phyloP scores from a whole-genome alignment of 441 rosid species.

The Jatropha podagrica region DNA sequence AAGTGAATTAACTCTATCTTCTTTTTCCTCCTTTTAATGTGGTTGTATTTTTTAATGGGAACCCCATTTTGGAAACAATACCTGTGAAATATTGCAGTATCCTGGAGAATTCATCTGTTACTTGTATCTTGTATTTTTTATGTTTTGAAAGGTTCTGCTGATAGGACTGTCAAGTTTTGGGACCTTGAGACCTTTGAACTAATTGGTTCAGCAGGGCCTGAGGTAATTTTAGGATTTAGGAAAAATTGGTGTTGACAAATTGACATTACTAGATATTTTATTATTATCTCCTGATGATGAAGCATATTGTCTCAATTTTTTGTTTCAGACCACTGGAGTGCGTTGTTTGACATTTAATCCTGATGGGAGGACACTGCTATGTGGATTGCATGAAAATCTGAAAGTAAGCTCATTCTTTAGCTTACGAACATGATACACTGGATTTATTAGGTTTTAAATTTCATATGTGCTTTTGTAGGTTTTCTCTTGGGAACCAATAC shows the following conservation, averaged over 20 bases:
- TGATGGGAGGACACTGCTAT: constrained; percentile 92
- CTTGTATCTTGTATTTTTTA: constrained; percentile 16
- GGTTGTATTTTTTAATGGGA: not conserved
- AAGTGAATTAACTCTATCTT: not conserved
- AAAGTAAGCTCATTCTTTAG: constrained; percentile 49
- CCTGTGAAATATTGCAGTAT: not conserved
- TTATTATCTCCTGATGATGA: constrained; percentile 6
- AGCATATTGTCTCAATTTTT: constrained; percentile 18
- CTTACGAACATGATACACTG: constrained; percentile 11
- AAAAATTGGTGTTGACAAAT: constrained; percentile 11
- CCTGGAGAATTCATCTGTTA: not conserved
- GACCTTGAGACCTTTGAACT: constrained; percentile 99
- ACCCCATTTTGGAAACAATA: not conserved
- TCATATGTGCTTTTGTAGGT: constrained; percentile 48
- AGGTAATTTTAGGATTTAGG: constrained; percentile 53
- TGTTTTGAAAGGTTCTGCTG: constrained; percentile 79
- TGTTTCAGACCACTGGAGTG: constrained; percentile 75
- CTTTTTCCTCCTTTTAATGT: not conserved
- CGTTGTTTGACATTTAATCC: constrained; percentile 93
- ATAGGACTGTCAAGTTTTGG: constrained; percentile 97
- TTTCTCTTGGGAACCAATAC: constrained; percentile 98
- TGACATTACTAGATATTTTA: not conserved
- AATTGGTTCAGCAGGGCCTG: constrained; percentile 91
- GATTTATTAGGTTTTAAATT: constrained; percentile 15
- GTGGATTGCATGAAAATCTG: constrained; percentile 95